Conservation (phyloP, 2,329 filamentous ascomycete species). For the Phoma sp. region DNA sequence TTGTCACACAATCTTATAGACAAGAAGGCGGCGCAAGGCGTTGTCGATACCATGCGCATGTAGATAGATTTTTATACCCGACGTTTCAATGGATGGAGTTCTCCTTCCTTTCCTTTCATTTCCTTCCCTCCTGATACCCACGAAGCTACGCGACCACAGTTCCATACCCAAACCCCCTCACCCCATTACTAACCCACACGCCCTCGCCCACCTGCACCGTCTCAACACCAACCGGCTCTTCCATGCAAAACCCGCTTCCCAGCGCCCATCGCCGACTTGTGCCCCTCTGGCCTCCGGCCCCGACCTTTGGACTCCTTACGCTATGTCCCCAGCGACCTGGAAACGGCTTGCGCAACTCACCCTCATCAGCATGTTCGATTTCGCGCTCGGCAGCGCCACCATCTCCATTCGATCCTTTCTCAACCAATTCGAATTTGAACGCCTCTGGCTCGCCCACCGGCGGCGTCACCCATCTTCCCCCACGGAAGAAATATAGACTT, state of each 20-base stretch:
- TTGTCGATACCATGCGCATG: no score
- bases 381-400: background rate
- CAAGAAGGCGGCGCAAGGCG: no score
- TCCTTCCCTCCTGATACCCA: no score
- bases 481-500: slow-evolving; percentile 79
- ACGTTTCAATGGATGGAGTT: no score
- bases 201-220: slow-evolving; percentile 74
- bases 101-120: background rate
- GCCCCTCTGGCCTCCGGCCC: slow-evolving; percentile 79
- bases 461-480: slow-evolving; percentile 80
- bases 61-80: no score
- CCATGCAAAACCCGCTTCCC: slow-evolving; percentile 68
- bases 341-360: slow-evolving; percentile 44
- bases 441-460: slow-evolving; percentile 51
- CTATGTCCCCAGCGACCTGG: slow-evolving; percentile 48
- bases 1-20: background rate
- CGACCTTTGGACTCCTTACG: slow-evolving; percentile 53
- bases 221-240: slow-evolving; percentile 65
- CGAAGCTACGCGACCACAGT: slow-evolving; percentile 32
- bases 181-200: slow-evolving; percentile 88
- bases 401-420: background rate
- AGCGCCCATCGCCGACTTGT: slow-evolving; percentile 86
- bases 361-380: slow-evolving; percentile 32
- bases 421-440: slow-evolving; percentile 11
- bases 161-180: slow-evolving; percentile 70